Conservation (phyloP, 139 green algal genomes). For the Chlamydomonas incerta region DNA sequence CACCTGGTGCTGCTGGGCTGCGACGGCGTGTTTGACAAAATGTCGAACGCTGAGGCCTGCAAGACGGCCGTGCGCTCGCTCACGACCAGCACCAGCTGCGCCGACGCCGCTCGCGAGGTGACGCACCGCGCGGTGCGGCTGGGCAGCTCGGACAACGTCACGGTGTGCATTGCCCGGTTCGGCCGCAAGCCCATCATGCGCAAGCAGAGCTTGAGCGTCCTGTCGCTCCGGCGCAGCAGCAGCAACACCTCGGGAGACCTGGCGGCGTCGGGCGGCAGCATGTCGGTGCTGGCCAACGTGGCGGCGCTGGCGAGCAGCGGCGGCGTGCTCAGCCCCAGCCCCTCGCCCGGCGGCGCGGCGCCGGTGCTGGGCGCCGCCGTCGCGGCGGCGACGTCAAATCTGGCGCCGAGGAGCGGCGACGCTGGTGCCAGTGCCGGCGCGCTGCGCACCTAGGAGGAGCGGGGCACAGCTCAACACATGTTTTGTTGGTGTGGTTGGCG, state of each 20-base stretch:
- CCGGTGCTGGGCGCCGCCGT: too few species aligned
- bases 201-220: conserved; percentile 30
- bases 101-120: conserved; percentile 21
- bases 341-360: too few species aligned
- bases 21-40: conserved; percentile 34
- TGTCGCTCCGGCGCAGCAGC: conserved; percentile 15
- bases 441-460: too few species aligned
- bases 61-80: conserved; percentile 19
- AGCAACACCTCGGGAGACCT: conserved; percentile 8
- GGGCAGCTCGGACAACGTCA: conserved; percentile 19
- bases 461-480: too few species aligned
- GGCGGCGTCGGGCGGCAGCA: neutral
- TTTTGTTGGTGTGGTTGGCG: too few species aligned
- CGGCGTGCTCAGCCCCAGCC: too few species aligned
- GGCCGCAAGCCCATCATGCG: conserved; percentile 32
- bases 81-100: conserved; percentile 15
- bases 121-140: conserved; percentile 10
- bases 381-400: too few species aligned
- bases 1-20: conserved; percentile 27
- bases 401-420: too few species aligned
- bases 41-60: conserved; percentile 31
- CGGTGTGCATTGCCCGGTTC: conserved; percentile 6
- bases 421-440: too few species aligned
- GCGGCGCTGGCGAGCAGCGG: too few species aligned
- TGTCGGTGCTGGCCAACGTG: too few species aligned